phyloP scores from a whole-genome alignment of 352 stramenopile genomes.

The Phytophthora fragariaefolia region DNA sequence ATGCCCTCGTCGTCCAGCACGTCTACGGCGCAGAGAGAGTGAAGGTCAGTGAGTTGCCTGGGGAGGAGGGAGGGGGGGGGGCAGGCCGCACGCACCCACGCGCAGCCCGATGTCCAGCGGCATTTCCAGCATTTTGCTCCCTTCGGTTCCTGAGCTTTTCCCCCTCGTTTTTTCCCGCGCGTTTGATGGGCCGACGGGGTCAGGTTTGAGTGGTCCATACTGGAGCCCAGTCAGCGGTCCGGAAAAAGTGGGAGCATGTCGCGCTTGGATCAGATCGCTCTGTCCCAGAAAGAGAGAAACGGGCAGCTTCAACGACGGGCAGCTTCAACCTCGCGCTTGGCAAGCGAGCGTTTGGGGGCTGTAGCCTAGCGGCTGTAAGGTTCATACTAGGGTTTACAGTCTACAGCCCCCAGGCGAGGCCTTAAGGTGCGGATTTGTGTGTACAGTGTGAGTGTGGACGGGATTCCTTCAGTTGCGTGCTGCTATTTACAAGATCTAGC shows the following conservation, averaged over 20 bases:
- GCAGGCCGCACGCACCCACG: constrained; percentile 65
- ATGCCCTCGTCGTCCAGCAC: constrained; percentile 85
- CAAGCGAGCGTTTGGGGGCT: too few relatives aligned
- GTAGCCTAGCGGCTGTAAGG: too few relatives aligned
- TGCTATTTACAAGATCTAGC: constrained; percentile 7
- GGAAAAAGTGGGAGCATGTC: neutral
- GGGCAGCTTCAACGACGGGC: too few relatives aligned
- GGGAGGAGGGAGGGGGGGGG: too few relatives aligned
- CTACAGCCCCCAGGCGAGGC: too few relatives aligned
- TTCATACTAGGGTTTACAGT: too few relatives aligned
- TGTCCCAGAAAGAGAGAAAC: neutral
- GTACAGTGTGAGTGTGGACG: neutral
- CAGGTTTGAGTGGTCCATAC: constrained; percentile 1
- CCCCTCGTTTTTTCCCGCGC: constrained; percentile 18
- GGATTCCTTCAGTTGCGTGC: neutral
- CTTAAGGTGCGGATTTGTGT: too few relatives aligned
- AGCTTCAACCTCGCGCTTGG: too few relatives aligned
- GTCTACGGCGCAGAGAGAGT: constrained; percentile 41
- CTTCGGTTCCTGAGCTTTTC: constrained; percentile 12
- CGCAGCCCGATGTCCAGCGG: constrained; percentile 74
- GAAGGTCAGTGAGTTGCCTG: constrained; percentile 1
- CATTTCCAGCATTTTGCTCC: constrained; percentile 40
- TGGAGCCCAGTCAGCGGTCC: neutral
- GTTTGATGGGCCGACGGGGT: constrained; percentile 17
- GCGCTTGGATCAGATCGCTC: neutral